Conservation (phyloP, 2,329 filamentous ascomycete species). For the Pyricularia pennisetigena region DNA sequence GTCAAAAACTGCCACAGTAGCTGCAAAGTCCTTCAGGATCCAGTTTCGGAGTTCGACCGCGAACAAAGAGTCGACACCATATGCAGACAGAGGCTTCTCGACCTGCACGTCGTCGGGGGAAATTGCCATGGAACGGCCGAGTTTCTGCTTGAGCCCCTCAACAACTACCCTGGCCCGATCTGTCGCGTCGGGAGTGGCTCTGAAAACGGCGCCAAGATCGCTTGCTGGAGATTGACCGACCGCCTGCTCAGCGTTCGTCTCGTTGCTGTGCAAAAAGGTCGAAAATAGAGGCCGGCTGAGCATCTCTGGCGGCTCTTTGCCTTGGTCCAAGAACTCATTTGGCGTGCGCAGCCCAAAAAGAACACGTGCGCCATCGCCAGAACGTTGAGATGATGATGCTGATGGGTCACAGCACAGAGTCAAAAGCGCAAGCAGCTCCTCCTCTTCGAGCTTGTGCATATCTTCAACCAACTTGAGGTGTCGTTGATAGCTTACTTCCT, state of each 20-base stretch:
- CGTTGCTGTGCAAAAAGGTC: neutral
- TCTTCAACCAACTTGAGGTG: neutral
- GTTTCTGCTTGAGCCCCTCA: neutral
- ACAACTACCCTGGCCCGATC: neutral
- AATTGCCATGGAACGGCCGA: neutral
- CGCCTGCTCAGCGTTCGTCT: neutral
- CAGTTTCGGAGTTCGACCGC: conserved; percentile 43
- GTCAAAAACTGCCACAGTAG: neutral
- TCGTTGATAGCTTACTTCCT: conserved; percentile 14
- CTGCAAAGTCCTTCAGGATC: conserved; percentile 10
- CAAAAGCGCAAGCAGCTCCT: neutral
- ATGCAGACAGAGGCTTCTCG: conserved; percentile 26
- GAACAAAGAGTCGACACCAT: conserved; percentile 42
- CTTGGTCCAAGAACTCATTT: neutral
- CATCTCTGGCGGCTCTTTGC: neutral
- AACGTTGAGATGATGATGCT: neutral
- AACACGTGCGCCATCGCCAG: conserved; percentile 41
- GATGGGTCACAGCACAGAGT: neutral
- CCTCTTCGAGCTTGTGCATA: neutral
- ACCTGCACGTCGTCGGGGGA: neutral
- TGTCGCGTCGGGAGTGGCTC: neutral
- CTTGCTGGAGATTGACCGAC: neutral
- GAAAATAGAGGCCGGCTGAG: neutral
- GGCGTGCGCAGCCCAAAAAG: conserved; percentile 45
- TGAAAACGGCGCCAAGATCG: neutral